phyloP scores from a whole-genome alignment of 345 rosid genomes.

The Euphorbia peplus region DNA sequence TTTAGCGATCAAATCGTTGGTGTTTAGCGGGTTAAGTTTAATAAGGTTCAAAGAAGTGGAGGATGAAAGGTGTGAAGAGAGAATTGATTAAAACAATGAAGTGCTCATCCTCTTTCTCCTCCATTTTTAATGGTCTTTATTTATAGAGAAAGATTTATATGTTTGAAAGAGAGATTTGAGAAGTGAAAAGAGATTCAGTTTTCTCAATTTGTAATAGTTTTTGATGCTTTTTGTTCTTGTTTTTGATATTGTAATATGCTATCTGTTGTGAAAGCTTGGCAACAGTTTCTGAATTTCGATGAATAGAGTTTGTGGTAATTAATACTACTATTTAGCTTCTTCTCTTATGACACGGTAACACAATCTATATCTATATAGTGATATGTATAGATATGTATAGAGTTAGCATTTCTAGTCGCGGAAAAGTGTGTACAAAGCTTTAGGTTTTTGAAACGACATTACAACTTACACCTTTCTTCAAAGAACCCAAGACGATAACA shows the following conservation, averaged over 20 bases:
- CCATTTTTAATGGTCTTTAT: constrained; percentile 30
- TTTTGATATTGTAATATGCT: constrained; percentile 18
- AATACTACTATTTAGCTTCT: neutral
- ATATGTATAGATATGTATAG: too few relatives aligned
- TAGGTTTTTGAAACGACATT: too few relatives aligned
- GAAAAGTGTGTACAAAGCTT: too few relatives aligned
- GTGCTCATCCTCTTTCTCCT: constrained; percentile 99
- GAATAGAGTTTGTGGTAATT: constrained; percentile 32
- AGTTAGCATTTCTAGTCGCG: too few relatives aligned
- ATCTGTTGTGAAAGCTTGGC: constrained; percentile 49
- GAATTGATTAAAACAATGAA: constrained; percentile 24
- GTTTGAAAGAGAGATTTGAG: constrained; percentile 27
- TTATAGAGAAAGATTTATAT: constrained; percentile 23
- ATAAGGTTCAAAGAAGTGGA: constrained; percentile 36
- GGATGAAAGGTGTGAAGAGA: constrained; percentile 83
- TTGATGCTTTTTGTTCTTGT: constrained; percentile 9
- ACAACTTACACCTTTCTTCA: too few relatives aligned
- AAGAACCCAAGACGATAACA: too few relatives aligned
- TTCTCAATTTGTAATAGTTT: constrained; percentile 26
- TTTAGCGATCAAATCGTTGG: constrained; percentile 31
- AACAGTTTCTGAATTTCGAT: constrained; percentile 29
- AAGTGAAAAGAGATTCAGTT: constrained; percentile 29
- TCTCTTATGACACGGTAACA: too few relatives aligned
- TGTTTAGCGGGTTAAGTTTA: too few relatives aligned
- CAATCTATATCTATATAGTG: too few relatives aligned